Percentiles rank a stretch among this genome's conserved stretches.
Evolutionary conservation across 441 rosid species (phyloP).

Genomic region (Populus trichocarpa): DNA sequence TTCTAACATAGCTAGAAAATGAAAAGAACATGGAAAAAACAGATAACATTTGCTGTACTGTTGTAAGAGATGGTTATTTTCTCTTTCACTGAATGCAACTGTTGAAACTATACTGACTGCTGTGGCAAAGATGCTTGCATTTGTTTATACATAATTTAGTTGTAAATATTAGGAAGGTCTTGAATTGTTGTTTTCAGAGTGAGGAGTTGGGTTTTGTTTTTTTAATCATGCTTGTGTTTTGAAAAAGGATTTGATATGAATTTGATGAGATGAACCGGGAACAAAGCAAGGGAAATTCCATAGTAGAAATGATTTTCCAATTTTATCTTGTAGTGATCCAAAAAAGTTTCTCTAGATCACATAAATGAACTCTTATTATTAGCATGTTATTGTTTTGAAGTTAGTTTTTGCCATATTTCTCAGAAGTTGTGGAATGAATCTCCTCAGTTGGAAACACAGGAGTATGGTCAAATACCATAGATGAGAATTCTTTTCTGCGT

Average conservation of each 20-base stretch:
- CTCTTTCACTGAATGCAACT: not conserved
- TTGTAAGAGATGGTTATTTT: not conserved
- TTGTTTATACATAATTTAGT: not conserved
- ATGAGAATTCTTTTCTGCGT: not conserved
- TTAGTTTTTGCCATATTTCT: not conserved
- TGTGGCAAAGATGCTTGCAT: not conserved
- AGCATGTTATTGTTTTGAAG: too few species aligned
- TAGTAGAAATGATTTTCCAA: too few species aligned
- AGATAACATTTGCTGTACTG: not conserved
- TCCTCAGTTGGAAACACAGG: not conserved
- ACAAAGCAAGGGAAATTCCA: too few species aligned
- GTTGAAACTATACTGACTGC: not conserved
- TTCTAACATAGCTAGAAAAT: not conserved
- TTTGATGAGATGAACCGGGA: too few species aligned
- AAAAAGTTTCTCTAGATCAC: too few species aligned
- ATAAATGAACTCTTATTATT: too few species aligned
- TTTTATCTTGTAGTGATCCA: too few species aligned
- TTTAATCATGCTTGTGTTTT: too few species aligned
- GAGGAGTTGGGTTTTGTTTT: too few species aligned
- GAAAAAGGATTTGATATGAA: too few species aligned
- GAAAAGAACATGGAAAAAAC: not conserved
- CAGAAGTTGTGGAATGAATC: too few species aligned
- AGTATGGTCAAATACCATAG: not conserved
- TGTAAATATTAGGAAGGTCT: not conserved
- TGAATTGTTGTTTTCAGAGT: not conserved